Evolutionary conservation across 2,329 filamentous ascomycete species (phyloP).

Genomic region (Immersiporthe knoxdaviesiana): DNA sequence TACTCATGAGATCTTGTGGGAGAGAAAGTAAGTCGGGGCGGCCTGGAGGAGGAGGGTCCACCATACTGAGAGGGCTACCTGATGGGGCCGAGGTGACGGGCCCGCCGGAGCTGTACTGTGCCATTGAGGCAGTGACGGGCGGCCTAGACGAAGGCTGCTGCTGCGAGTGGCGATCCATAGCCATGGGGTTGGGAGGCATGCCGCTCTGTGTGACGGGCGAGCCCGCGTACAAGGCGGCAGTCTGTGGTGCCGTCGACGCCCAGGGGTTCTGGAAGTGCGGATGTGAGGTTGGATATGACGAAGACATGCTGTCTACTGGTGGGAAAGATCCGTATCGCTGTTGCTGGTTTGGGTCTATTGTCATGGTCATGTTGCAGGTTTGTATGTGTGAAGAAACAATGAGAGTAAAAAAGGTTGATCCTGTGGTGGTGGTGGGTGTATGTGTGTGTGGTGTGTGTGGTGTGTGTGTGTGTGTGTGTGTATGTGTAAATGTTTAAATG

Average conservation of each 20-base stretch:
- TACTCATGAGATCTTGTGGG: conserved; percentile 73
- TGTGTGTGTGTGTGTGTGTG: too few relatives aligned
- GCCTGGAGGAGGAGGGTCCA: conserved; percentile 60
- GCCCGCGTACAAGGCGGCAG: conserved; percentile 64
- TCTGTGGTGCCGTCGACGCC: conserved; percentile 58
- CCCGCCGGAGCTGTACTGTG: conserved; percentile 68
- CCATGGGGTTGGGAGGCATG: conserved; percentile 61
- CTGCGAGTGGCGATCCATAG: conserved; percentile 59
- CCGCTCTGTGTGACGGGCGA: conserved; percentile 50
- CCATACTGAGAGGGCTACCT: conserved; percentile 66
- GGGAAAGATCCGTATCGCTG: conserved; percentile 76
- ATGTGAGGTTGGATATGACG: conserved; percentile 59
- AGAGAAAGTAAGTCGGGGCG: conserved; percentile 70
- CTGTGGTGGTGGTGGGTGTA: background rate
- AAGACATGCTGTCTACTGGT: conserved; percentile 76
- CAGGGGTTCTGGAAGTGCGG: conserved; percentile 92
- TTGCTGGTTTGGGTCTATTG: conserved; percentile 82
- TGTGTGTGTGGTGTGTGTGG: background rate
- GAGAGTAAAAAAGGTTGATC: conserved; percentile 29
- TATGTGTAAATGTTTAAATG: too few relatives aligned
- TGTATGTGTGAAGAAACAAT: conserved; percentile 29
- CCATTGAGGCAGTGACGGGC: conserved; percentile 66
- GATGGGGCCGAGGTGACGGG: conserved; percentile 75
- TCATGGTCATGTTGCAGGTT: conserved; percentile 81
- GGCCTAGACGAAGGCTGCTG: conserved; percentile 44